These are phyloP conservation scores for Pilasporangium apinafurcum DNA, from an alignment of 352 stramenopile species.

Conservation along the genomic window DNA sequence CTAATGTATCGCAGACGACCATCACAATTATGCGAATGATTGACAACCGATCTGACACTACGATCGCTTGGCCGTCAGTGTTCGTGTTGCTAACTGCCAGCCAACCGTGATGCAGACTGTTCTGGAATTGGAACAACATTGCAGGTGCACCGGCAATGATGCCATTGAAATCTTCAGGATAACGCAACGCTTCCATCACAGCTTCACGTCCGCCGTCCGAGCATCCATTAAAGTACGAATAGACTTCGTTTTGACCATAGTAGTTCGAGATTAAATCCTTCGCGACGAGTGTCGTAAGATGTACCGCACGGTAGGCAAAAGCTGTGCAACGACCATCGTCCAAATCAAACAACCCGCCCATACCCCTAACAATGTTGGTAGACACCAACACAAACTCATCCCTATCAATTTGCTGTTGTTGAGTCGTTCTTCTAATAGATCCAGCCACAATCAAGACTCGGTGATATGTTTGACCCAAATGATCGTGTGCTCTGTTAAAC, in stretches of 20 bases:
- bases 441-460: no score
- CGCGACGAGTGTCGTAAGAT: conserved; percentile 21
- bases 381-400: conserved; percentile 21
- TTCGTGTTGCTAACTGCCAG: conserved; percentile 17
- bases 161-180: conserved; percentile 12
- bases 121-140: conserved; percentile 10
- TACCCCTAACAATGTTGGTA: conserved; percentile 23
- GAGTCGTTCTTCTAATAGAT: no score
- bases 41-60: conserved; percentile 17
- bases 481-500: no score
- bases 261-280: conserved; percentile 28
- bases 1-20: no score
- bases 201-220: conserved; percentile 12
- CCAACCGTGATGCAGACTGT: conserved; percentile 12
- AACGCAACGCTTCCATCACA: conserved; percentile 11
- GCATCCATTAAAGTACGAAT: conserved; percentile 29
- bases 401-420: no score
- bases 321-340: conserved; percentile 11
- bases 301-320: conserved; percentile 28
- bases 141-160: conserved; percentile 13
- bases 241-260: conserved; percentile 20
- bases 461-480: no score
- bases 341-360: conserved; percentile 21
- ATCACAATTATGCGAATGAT: no score
- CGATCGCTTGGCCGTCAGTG: conserved; percentile 13